These are phyloP conservation scores for Salix udensis DNA, from an alignment of 345 rosid genomes.

Conservation along the genomic window DNA sequence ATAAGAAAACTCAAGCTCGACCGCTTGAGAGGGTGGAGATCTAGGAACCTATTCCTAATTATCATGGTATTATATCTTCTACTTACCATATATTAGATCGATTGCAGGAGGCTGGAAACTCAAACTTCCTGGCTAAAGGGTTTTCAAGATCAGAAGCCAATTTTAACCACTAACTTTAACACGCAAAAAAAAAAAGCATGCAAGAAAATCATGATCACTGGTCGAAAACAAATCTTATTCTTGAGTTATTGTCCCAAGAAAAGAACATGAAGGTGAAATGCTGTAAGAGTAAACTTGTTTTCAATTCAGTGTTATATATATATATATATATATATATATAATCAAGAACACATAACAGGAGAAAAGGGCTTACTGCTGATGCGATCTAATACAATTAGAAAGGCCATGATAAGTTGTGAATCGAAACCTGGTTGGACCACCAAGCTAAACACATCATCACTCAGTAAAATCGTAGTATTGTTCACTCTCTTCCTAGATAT, in stretches of 20 bases:
- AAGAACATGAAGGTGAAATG: not conserved
- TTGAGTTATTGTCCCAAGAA: not conserved
- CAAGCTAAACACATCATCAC: slow-evolving; percentile 47
- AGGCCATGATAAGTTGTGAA: slow-evolving; percentile 41
- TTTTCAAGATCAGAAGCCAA: no score
- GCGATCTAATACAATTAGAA: slow-evolving; percentile 44
- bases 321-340: not conserved
- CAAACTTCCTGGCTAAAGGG: no score
- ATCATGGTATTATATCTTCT: no score
- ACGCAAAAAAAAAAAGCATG: accelerated
- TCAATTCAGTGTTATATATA: not conserved
- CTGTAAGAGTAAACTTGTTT: not conserved
- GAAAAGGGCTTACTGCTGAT: slow-evolving; percentile 27
- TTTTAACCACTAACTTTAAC: no score
- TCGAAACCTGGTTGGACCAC: slow-evolving; percentile 40
- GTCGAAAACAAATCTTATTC: not conserved
- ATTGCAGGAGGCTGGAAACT: no score
- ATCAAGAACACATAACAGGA: slow-evolving; percentile 37
- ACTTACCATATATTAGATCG: no score
- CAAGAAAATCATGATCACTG: not conserved
- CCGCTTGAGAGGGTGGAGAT: not conserved
- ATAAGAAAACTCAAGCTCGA: not conserved
- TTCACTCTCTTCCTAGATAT: slow-evolving; percentile 35
- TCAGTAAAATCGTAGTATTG: slow-evolving; percentile 33
- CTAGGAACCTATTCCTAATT: no score